phyloP scores from a whole-genome alignment of 1,284 basidiomycete species.

The Fomitiporia mediterranea region DNA sequence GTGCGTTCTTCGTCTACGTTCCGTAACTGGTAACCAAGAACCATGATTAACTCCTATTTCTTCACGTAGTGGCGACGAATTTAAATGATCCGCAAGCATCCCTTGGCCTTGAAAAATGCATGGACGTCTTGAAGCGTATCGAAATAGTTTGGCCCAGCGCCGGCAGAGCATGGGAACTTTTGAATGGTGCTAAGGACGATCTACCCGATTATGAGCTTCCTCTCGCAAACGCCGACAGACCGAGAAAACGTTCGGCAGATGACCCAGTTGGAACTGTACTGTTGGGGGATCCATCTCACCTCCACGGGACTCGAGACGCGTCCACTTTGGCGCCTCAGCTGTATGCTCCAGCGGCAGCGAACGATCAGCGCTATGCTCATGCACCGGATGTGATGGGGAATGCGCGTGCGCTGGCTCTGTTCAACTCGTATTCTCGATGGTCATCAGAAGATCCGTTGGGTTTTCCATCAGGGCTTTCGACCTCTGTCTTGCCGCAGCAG shows the following conservation, averaged over 20 bases:
- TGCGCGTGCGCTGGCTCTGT: background rate
- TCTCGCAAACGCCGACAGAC: slow-evolving; percentile 26
- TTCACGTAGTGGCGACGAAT: slow-evolving; percentile 49
- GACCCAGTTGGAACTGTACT: slow-evolving; percentile 2
- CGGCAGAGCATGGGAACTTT: slow-evolving; percentile 65
- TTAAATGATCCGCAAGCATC: slow-evolving; percentile 65
- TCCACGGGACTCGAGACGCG: background rate
- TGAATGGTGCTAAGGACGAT: slow-evolving; percentile 58
- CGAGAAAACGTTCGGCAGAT: slow-evolving; percentile 24
- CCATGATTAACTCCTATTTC: no score
- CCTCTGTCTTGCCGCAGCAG: slow-evolving; percentile 61
- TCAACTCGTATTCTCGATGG: slow-evolving; percentile 47
- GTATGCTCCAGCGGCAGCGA: background rate
- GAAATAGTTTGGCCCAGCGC: slow-evolving; percentile 75
- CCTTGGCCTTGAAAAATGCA: slow-evolving; percentile 60
- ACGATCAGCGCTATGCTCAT: slow-evolving; percentile 12
- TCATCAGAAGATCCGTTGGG: slow-evolving; percentile 35
- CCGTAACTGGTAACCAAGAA: background rate
- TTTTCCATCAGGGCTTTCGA: slow-evolving; percentile 47
- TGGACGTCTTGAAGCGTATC: slow-evolving; percentile 67
- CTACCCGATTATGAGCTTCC: slow-evolving; percentile 28
- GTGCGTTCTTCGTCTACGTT: slow-evolving; percentile 34
- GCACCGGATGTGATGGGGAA: background rate
- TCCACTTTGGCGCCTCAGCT: background rate
- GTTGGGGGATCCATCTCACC: slow-evolving; percentile 1